phyloP scores from a whole-genome alignment of 1,284 basidiomycete species.

The Apiotrichum porosum region DNA sequence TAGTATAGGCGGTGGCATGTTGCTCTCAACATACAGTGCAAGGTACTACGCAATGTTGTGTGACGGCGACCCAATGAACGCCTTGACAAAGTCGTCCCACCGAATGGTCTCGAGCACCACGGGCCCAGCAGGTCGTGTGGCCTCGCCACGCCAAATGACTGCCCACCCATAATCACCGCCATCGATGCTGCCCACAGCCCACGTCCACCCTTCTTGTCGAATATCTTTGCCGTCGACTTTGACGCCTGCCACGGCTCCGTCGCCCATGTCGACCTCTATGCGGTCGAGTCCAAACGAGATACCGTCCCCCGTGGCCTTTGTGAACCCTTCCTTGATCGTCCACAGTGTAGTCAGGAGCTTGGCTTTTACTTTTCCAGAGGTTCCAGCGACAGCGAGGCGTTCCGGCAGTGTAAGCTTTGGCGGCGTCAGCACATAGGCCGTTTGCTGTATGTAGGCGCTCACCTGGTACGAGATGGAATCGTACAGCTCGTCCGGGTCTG shows the following conservation, averaged over 20 bases:
- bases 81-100: slow-evolving; percentile 27
- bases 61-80: slow-evolving; percentile 14
- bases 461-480: slow-evolving; percentile 17
- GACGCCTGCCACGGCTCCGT: slow-evolving; percentile 16
- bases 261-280: slow-evolving; percentile 28
- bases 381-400: slow-evolving; percentile 12
- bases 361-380: slow-evolving; percentile 13
- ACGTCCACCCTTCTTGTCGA: slow-evolving; percentile 26
- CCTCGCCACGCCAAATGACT: slow-evolving; percentile 30
- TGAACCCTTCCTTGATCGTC: slow-evolving; percentile 42
- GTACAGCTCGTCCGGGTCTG: slow-evolving; percentile 17
- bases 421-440: slow-evolving; percentile 7
- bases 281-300: slow-evolving; percentile 40
- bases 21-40: no score
- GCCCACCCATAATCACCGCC: slow-evolving; percentile 26
- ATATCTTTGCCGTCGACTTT: slow-evolving; percentile 32
- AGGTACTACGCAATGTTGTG: no score
- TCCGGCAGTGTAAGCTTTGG: slow-evolving; percentile 26
- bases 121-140: background rate
- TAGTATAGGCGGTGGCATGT: no score
- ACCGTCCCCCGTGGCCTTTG: slow-evolving; percentile 42
- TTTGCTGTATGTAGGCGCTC: slow-evolving; percentile 11
- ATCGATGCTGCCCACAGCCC: slow-evolving; percentile 21
- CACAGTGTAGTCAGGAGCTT: slow-evolving; percentile 33
- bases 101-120: slow-evolving; percentile 13